A percentile compares a stretch with the other conserved stretches of the same genome.
Conservation (phyloP, 2,329 filamentous ascomycete species). For the Aspergillus quadricinctus region DNA sequence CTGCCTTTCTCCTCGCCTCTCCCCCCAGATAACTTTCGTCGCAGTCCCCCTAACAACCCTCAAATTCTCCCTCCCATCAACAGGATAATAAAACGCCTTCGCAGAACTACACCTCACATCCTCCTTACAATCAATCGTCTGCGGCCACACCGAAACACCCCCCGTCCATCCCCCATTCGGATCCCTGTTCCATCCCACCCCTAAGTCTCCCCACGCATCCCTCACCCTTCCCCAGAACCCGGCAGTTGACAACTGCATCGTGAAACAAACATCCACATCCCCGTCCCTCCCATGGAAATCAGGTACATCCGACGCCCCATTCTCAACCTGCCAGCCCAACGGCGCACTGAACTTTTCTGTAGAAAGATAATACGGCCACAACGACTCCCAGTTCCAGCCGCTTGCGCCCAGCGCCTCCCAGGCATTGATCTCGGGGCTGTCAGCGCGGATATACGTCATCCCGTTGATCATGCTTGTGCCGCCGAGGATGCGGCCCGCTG, state of each 20-base stretch:
- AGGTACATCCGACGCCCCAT: conserved; percentile 1
- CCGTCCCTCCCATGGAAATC: background rate
- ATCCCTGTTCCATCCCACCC: background rate
- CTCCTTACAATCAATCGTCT: background rate
- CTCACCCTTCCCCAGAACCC: background rate
- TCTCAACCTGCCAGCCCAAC: background rate
- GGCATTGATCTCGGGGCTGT: conserved; percentile 26
- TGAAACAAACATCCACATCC: background rate
- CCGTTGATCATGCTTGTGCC: conserved; percentile 35
- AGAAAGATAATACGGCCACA: background rate
- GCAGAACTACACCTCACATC: background rate
- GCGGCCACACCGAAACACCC: background rate
- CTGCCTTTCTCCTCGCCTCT: background rate
- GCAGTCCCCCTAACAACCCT: conserved; percentile 41
- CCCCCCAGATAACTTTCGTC: conserved; percentile 4
- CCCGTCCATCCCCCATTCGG: background rate
- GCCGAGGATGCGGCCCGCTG: conserved; percentile 18
- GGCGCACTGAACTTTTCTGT: background rate
- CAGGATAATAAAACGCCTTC: background rate
- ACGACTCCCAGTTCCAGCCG: conserved; percentile 21
- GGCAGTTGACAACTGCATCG: background rate
- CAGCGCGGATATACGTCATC: conserved; percentile 41
- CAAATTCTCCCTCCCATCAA: conserved; percentile 12
- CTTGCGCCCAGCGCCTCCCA: conserved; percentile 30
- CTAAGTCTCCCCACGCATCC: background rate